Evolutionary conservation across 306 rosid genomes (phyloP), one percentile per base, ranked within the genome.

Genomic region (Rosa persica): DNA sequence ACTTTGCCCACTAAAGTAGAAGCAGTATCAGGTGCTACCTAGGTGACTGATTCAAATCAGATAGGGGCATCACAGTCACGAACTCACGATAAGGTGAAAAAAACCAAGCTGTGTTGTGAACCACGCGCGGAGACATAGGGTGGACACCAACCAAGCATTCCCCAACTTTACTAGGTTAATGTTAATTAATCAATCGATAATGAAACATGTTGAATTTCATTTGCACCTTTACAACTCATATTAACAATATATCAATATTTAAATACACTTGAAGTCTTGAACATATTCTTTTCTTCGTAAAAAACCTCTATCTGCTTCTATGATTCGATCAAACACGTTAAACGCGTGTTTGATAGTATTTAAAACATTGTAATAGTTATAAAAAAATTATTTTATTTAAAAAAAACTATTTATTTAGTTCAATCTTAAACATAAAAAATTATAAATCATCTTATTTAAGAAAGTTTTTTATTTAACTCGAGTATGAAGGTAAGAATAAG

Each of bases 1-100:
- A 12, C 27, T 68, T 39, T 86, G 16, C 61, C 83, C 69, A 6
- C 20, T 73, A 73, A 52, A 73, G 40, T 73, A 52, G 12, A 17
- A 11, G 49, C 22, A 16, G 40, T 13, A 36, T 12, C 65, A 3
- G 75, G 44, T 49, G 75, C n/a, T 48, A 19, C 46, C 34, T 51
- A 30, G 5, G 76, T 13, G 76, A n/a, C 48, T 16, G 44, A 27
- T 12, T 5, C 17, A 43, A 42, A 43, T 12, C 36, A 11, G 30
- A 42, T 2, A 68, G 38, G 52, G 52, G 52, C 51, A 42, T 22
- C 19, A 11, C 34, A 43, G 51, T 68, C 72, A 67, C 70, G 15
- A 16, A 43, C 36, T 68, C 72, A 67, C 70, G 15, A 16, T 38
- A 1, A 12, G 49, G 48, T 10, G 7, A 19, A 8, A 12, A 25